phyloP scores from a whole-genome alignment of 257 asterid genomes.

The Plantago ovata region DNA sequence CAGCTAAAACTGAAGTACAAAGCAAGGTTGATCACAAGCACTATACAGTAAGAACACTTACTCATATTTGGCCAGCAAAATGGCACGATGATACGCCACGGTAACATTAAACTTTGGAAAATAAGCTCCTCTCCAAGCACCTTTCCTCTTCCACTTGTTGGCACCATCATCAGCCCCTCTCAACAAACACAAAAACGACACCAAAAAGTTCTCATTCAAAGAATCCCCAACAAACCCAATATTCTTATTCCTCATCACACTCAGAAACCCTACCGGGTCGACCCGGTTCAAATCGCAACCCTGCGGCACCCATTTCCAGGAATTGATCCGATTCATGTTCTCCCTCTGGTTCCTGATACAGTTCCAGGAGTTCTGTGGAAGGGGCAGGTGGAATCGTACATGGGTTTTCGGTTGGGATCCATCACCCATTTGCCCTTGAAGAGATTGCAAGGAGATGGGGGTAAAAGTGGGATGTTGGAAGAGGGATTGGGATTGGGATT shows the following conservation, averaged over 20 bases:
- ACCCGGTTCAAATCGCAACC: conserved; percentile 62
- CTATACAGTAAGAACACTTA: conserved; percentile 28
- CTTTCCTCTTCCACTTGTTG: conserved; percentile 92
- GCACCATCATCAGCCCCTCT: conserved; percentile 70
- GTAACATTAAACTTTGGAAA: conserved; percentile 87
- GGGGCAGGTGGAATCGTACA: conserved; percentile 81
- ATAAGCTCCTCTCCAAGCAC: conserved; percentile 97
- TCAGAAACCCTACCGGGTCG: conserved; percentile 67
- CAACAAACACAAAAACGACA: conserved; percentile 66
- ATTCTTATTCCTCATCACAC: conserved; percentile 63
- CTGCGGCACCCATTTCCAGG: conserved; percentile 90
- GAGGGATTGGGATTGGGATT: conserved; percentile 25
- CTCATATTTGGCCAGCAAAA: conserved; percentile 79
- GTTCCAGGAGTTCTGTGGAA: conserved; percentile 92
- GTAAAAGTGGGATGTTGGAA: conserved; percentile 25
- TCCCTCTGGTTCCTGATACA: conserved; percentile 69
- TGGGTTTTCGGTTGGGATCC: conserved; percentile 64
- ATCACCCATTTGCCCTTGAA: conserved; percentile 70
- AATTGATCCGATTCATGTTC: conserved; percentile 82
- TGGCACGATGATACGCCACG: conserved; percentile 91
- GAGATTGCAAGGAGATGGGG: conserved; percentile 57
- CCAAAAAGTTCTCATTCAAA: conserved; percentile 82
- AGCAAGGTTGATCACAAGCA: neutral
- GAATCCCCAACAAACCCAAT: conserved; percentile 97
- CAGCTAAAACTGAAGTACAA: too few relatives aligned